Base-by-base conservation (phyloP, 768 basidiomycete species). In the Collybia sp. region DNA sequence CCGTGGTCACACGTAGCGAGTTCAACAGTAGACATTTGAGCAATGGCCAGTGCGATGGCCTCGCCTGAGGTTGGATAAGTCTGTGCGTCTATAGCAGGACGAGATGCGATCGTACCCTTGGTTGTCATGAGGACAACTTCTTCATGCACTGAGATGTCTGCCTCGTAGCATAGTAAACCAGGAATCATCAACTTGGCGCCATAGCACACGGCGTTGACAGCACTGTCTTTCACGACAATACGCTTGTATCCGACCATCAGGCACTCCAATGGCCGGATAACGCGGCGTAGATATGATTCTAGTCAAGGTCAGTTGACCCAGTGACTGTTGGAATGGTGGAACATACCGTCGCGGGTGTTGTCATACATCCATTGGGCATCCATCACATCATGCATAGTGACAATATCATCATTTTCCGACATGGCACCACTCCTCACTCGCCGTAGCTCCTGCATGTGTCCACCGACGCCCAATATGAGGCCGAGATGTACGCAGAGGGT, bases 161-260 rank as follows among this genome's bases (percentile, higher is more conserved):
- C 82, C 65, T 97, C 93, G 64, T 97, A 99, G 57, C 96, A 89
- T 45, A 99, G 76, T 37, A 99, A 77, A 64, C 96, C 96, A 53
- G 96, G 96, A 57, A 99, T 93, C 96, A 99, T 99, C 60, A 99
- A 85, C 67, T 98, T 97, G 47, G 96, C 96, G 52, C 96, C 96
- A 66, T 99, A 98, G 72, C 95, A 98, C 49, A 99, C 91, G 42
- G 96, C 96, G 59, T 98, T 99, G 59, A 99, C 95, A 15, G 96
- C 93, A 56, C 91, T 94, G 67, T 99, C 96, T 68, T 98, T 98
- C 53, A 99, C 94, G 32, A 99, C 96, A 51, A 99, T 92, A 48
- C 96, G 88, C 71, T 98, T 99, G 74, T 97, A 98, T 44, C 93
- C 92, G 49, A 92, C 80, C 59, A 99, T 77, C 45, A 99, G 76